Percentiles rank a stretch among this genome's conserved stretches.
These are phyloP conservation scores for Didymella sp. DNA, from an alignment of 2,329 filamentous ascomycete genomes.

Conservation along the genomic window DNA sequence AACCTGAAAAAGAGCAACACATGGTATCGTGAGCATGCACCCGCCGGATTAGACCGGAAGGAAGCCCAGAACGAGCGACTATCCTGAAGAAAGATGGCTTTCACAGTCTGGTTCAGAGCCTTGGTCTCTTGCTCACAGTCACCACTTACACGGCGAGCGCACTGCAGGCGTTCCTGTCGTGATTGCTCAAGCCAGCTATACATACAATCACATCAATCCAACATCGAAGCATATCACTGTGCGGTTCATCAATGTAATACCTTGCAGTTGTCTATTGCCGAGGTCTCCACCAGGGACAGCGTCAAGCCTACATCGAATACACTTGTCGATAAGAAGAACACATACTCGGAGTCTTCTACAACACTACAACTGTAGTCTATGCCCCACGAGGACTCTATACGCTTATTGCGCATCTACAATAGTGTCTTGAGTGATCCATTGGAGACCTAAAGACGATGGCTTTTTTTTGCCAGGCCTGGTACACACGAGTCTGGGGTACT, in stretches of 20 bases:
- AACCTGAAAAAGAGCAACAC: background rate
- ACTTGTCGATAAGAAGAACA: background rate
- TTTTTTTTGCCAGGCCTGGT: conserved; percentile 16
- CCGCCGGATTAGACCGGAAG: background rate
- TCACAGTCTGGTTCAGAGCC: background rate
- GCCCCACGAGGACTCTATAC: conserved; percentile 17
- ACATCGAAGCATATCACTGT: background rate
- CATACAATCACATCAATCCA: background rate
- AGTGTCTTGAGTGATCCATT: background rate
- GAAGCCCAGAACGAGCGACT: no score
- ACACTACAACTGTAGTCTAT: background rate
- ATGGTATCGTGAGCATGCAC: background rate
- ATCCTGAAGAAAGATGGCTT: background rate
- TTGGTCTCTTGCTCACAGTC: background rate
- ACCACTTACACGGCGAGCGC: background rate
- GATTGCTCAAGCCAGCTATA: background rate
- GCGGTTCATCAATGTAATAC: background rate
- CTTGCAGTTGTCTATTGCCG: background rate
- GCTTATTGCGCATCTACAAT: conserved; percentile 22
- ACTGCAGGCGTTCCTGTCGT: background rate
- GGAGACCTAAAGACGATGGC: conserved; percentile 6
- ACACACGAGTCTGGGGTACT: conserved; percentile 16
- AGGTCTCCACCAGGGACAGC: background rate
- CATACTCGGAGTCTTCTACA: background rate
- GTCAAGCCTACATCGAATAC: no score